Percentiles rank a stretch among this genome's conserved stretches.
These are phyloP conservation scores for Teunomyces gatunensis DNA, from an alignment of 805 yeast species.

Conservation along the genomic window DNA sequence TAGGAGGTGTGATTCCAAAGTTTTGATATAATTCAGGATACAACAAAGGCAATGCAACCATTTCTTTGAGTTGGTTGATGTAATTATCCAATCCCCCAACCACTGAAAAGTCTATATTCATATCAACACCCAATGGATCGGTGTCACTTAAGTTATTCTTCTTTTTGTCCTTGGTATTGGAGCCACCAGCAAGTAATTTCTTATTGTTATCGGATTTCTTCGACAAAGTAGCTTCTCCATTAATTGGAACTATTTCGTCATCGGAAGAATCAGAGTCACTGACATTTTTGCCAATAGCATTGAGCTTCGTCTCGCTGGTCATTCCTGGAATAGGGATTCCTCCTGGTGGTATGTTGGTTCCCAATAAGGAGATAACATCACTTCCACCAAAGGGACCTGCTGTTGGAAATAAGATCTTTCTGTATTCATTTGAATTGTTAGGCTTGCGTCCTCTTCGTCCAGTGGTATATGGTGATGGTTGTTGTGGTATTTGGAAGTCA, in stretches of 20 bases:
- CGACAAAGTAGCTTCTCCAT: conserved; percentile 37
- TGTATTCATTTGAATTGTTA: conserved; percentile 43
- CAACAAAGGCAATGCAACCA: conserved; percentile 89
- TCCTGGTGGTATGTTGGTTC: conserved; percentile 57
- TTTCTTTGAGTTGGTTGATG: conserved; percentile 89
- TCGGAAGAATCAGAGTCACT: conserved; percentile 63
- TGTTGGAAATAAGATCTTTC: conserved; percentile 82
- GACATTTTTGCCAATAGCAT: conserved; percentile 34
- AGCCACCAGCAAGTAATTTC: conserved; percentile 31
- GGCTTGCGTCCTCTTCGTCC: conserved; percentile 30
- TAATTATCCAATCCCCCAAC: conserved; percentile 93
- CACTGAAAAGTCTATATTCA: conserved; percentile 77
- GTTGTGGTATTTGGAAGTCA: conserved; percentile 31
- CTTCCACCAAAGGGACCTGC: conserved; percentile 98
- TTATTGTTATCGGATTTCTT: conserved; percentile 30
- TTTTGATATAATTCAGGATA: conserved; percentile 92
- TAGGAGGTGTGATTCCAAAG: conserved; percentile 90
- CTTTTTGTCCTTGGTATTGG: conserved; percentile 39
- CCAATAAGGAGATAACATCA: conserved; percentile 82
- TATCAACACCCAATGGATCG: conserved; percentile 89
- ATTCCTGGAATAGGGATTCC: conserved; percentile 40
- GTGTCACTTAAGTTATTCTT: conserved; percentile 74
- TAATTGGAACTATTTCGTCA: conserved; percentile 51
- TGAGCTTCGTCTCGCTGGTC: conserved; percentile 22
- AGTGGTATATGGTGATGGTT: conserved; percentile 18